Evolutionary conservation across 2,329 filamentous ascomycete species (phyloP), one percentile per base, ranked within the genome.

Genomic region (Aspergillus neotritici): DNA sequence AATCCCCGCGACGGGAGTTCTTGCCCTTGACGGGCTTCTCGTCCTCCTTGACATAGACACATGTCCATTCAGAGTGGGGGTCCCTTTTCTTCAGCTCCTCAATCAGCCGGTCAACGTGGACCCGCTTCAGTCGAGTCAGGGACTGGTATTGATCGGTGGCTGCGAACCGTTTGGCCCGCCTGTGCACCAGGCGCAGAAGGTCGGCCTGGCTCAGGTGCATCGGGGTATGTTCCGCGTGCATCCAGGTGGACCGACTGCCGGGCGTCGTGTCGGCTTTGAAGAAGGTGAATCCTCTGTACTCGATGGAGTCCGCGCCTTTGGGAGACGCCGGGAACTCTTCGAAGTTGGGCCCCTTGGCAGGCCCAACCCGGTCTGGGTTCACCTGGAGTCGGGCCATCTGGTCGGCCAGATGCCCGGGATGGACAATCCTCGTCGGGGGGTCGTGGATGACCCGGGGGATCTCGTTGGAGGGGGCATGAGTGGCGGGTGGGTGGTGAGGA

Each of bases 71-170:
- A 12, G 62, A 64, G 4, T 53, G 51, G 12, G 53, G 51, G 28
- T 67, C 58, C 12, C 44, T 48, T 4, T 47, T 46, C 33, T 56
- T 59, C 32, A 60, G 58, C 34, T 65, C 61, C 12, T 60, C 50
- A 12, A 70, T 59, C 16, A 71, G 44, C 13, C 55, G 50, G 15
- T 65, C 60, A 32, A 71, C 59, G 47, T 66, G 65, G 5, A 51
- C 46, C 4, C 60, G 59, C 30, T 61, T 64, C 16, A 49, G 35
- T 12, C 50, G 49, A 1, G 56, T 55, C 3, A 70, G 43, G 2
- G 29, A 49, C 15, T 56, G 53, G 33, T 64, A 67, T 35, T 64
- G 58, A 30, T 62, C 52, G 3, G 52, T 48, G 8, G 55, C 50
- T 1, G 60, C 47, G 7, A 43, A 35, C 28, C 61, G 61, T 34